These are phyloP conservation scores for Sugiyamaella boreocaroliniensis DNA, from an alignment of 805 yeast genomes.

Conservation along the genomic window DNA sequence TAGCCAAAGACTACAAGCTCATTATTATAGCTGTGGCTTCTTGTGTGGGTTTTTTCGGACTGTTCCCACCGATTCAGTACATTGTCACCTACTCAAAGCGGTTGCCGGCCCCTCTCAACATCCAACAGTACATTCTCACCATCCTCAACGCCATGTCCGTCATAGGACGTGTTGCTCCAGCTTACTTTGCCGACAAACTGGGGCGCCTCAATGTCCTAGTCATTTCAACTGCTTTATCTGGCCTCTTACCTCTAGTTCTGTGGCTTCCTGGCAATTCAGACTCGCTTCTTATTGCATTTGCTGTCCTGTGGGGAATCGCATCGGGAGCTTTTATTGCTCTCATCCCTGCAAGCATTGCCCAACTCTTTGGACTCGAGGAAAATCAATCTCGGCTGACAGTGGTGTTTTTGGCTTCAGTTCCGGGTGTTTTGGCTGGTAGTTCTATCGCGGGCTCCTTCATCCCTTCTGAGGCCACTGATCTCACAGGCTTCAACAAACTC, in stretches of 20 bases:
- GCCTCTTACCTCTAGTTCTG: slow-evolving; percentile 25
- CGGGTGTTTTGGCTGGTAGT: slow-evolving; percentile 33
- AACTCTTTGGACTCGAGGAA: slow-evolving; percentile 32
- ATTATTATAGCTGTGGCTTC: slow-evolving; percentile 16
- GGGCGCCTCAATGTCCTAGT: slow-evolving; percentile 41
- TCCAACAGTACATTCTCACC: slow-evolving; percentile 26
- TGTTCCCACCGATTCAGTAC: slow-evolving; percentile 30
- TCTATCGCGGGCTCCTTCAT: slow-evolving; percentile 33
- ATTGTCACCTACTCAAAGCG: slow-evolving; percentile 24
- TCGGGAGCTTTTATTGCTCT: slow-evolving; percentile 34
- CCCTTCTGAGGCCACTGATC: slow-evolving; percentile 19
- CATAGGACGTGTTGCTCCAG: slow-evolving; percentile 45
- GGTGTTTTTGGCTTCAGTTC: slow-evolving; percentile 26
- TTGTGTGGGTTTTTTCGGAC: slow-evolving; percentile 20
- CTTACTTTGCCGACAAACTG: slow-evolving; percentile 39
- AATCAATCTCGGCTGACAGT: slow-evolving; percentile 29
- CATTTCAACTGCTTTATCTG: slow-evolving; percentile 27
- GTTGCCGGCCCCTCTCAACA: slow-evolving; percentile 12
- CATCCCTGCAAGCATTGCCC: slow-evolving; percentile 32
- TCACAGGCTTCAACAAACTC: slow-evolving; percentile 23
- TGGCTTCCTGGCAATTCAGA: slow-evolving; percentile 17
- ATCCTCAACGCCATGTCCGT: slow-evolving; percentile 32
- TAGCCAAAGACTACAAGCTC: slow-evolving; percentile 22
- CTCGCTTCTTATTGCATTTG: slow-evolving; percentile 23
- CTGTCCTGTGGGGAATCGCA: slow-evolving; percentile 32